Evolutionary conservation across 345 rosid species (phyloP).

Genomic region (Syzygium grande): DNA sequence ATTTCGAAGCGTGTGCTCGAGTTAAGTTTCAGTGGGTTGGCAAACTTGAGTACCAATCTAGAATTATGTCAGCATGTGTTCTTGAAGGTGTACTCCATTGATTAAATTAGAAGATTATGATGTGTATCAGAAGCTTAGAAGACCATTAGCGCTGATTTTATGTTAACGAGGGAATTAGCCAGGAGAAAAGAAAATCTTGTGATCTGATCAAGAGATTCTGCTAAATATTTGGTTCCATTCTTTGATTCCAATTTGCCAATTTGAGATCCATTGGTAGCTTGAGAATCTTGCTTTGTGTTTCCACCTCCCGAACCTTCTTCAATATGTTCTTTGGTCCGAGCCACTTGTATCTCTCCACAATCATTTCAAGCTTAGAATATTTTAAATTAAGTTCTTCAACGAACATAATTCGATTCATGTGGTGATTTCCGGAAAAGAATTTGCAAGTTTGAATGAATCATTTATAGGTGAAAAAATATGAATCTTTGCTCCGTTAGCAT

Average conservation of each 20-base stretch:
- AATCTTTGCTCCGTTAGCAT: background rate
- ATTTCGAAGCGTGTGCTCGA: background rate
- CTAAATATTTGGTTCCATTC: background rate
- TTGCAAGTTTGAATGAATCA: background rate
- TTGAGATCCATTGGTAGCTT: background rate
- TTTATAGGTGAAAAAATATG: background rate
- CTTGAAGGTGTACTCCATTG: background rate
- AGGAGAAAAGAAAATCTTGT: background rate
- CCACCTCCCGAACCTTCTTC: background rate
- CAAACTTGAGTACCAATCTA: background rate
- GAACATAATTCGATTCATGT: background rate
- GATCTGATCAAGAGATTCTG: background rate
- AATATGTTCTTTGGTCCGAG: background rate
- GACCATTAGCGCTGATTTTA: background rate
- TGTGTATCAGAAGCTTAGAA: background rate
- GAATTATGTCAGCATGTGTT: background rate
- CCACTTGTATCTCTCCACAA: background rate
- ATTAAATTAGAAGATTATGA: background rate
- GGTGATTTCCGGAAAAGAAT: background rate
- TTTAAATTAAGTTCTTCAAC: background rate
- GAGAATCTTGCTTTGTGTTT: background rate
- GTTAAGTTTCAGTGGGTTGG: background rate
- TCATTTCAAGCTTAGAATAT: background rate
- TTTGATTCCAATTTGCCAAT: background rate
- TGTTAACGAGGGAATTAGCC: background rate